Evolutionary conservation across 2,329 filamentous ascomycete genomes (phyloP).

Genomic region (Elsinoe batatas): DNA sequence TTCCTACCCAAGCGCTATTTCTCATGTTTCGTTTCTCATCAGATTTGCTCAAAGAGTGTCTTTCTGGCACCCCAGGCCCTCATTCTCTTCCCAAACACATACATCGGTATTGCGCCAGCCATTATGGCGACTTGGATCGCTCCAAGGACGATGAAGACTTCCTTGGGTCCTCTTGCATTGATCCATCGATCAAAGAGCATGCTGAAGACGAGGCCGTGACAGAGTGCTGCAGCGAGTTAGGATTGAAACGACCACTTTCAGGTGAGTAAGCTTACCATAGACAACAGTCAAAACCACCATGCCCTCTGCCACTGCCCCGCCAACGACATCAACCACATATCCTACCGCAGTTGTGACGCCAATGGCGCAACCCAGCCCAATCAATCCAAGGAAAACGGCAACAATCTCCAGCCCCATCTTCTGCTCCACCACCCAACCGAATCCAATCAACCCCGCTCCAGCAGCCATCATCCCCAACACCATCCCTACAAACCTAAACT

Average conservation of each 20-base stretch:
- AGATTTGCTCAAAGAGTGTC: conserved; percentile 9
- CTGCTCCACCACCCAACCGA: background rate
- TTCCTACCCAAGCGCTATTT: background rate
- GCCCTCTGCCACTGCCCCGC: conserved; percentile 72
- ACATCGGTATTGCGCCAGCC: background rate
- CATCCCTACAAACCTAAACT: conserved; percentile 8
- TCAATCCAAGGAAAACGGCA: background rate
- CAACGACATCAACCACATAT: conserved; percentile 71
- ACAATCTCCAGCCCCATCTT: background rate
- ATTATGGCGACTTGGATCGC: background rate
- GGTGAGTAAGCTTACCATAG: background rate
- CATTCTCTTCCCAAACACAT: conserved; percentile 9
- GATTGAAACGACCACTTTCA: background rate
- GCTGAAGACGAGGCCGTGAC: conserved; percentile 1
- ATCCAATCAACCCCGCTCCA: background rate
- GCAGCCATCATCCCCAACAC: background rate
- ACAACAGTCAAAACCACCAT: conserved; percentile 51
- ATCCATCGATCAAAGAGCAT: conserved; percentile 2
- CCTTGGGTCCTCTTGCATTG: conserved; percentile 5
- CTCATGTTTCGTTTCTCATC: background rate
- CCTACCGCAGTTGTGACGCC: conserved; percentile 53
- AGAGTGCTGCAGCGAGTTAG: background rate
- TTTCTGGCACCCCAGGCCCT: conserved; percentile 11
- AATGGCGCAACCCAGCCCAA: conserved; percentile 6
- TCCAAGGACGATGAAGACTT: conserved; percentile 8